Evolutionary conservation across 768 basidiomycete species (phyloP).

Genomic region (Tricholoma furcatifolium): DNA sequence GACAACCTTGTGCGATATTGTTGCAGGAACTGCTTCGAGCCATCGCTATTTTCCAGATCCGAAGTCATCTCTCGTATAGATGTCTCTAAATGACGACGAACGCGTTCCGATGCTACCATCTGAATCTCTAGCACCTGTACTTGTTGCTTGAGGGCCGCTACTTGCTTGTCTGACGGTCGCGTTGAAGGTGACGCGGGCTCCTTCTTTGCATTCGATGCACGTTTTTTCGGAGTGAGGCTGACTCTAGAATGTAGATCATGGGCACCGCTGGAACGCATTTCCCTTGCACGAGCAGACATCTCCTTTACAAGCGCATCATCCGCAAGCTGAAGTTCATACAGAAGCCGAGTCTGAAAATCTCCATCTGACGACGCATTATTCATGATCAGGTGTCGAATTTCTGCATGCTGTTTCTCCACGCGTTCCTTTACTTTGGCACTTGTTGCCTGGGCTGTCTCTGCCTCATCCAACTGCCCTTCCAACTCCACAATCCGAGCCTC

Average conservation of each 20-base stretch:
- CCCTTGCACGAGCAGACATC: slow-evolving; percentile 37
- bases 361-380: slow-evolving; percentile 56
- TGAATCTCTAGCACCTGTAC: slow-evolving; percentile 67
- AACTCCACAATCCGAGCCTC: slow-evolving; percentile 60
- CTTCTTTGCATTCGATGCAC: slow-evolving; percentile 32
- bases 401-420: slow-evolving; percentile 68
- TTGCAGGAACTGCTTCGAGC: slow-evolving; percentile 62
- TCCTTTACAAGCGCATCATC: slow-evolving; percentile 60
- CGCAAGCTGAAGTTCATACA: slow-evolving; percentile 60
- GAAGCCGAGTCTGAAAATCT: slow-evolving; percentile 57
- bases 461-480: slow-evolving; percentile 59
- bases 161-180: slow-evolving; percentile 45
- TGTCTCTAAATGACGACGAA: slow-evolving; percentile 61
- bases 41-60: slow-evolving; percentile 63
- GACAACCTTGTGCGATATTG: slow-evolving; percentile 53
- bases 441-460: slow-evolving; percentile 47
- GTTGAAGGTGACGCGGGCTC: slow-evolving; percentile 31
- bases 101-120: slow-evolving; percentile 66
- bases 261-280: slow-evolving; percentile 30
- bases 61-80: slow-evolving; percentile 58
- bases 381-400: slow-evolving; percentile 66
- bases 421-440: slow-evolving; percentile 57
- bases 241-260: slow-evolving; percentile 37
- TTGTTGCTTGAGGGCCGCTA: slow-evolving; percentile 56
- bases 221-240: slow-evolving; percentile 50